A percentile compares a stretch with the other conserved stretches of the same genome.
These are phyloP conservation scores for Sporothrix variecibatus DNA, from an alignment of 2,329 filamentous ascomycete species.

Conservation along the genomic window DNA sequence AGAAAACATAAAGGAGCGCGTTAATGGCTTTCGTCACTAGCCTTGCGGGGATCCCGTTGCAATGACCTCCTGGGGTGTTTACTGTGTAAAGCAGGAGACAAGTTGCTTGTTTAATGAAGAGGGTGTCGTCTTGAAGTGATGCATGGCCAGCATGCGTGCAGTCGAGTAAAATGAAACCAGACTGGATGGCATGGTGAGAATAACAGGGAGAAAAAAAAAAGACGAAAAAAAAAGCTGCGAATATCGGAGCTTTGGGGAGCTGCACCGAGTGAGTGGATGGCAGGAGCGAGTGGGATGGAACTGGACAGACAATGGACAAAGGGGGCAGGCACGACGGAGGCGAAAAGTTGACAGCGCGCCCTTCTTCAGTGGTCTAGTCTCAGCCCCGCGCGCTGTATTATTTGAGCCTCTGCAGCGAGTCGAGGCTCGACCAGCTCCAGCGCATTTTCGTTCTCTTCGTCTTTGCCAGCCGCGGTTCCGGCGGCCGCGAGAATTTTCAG, in stretches of 20 bases:
- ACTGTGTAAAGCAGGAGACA: background rate
- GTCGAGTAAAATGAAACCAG: background rate
- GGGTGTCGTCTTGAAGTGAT: too few relatives aligned
- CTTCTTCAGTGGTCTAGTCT: background rate
- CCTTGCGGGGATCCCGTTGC: constrained; percentile 19
- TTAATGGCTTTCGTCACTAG: constrained; percentile 4
- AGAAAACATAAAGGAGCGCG: background rate
- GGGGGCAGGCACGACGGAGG: background rate
- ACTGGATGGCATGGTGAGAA: background rate
- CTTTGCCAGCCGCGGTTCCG: constrained; percentile 12
- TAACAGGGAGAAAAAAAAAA: background rate
- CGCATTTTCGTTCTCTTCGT: background rate
- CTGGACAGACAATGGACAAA: background rate
- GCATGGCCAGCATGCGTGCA: background rate
- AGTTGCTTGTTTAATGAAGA: background rate
- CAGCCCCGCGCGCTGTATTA: background rate
- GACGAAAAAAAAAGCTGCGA: background rate
- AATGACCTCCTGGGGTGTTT: background rate
- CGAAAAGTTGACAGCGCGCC: background rate
- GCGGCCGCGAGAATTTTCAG: constrained; percentile 26
- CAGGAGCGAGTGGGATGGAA: background rate
- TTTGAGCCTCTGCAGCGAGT: background rate
- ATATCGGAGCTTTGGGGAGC: constrained; percentile 4
- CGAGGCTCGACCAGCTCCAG: background rate
- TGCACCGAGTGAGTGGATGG: background rate